phyloP scores from a whole-genome alignment of 1,284 basidiomycete genomes.

The Takashimella koratensis region DNA sequence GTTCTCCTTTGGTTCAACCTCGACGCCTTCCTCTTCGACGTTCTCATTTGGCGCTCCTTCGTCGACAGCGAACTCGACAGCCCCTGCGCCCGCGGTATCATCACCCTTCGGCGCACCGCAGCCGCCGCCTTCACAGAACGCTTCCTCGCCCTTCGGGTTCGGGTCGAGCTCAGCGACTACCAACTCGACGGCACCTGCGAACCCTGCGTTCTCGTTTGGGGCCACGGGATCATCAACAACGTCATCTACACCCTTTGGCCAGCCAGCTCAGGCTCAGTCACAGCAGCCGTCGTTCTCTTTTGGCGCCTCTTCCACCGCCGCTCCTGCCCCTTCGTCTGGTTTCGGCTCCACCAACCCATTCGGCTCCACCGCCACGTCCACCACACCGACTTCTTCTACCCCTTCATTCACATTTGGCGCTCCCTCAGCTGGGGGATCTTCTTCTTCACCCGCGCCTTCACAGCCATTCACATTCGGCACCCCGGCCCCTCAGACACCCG shows the following conservation, averaged over 20 bases:
- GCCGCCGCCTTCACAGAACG: not conserved
- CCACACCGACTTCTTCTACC: conserved; percentile 6
- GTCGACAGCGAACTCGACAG: not conserved
- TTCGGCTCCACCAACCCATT: conserved; percentile 9
- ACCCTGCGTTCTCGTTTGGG: conserved; percentile 12
- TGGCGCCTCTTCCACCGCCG: not conserved
- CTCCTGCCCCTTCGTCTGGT: conserved; percentile 7
- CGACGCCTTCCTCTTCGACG: conserved; percentile 9
- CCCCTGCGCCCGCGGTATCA: too few species aligned
- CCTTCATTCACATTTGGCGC: conserved; percentile 19
- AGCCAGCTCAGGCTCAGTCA: not conserved
- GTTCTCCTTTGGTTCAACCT: conserved; percentile 13
- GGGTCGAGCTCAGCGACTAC: not conserved
- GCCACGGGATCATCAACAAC: not conserved
- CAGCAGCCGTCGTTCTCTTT: not conserved
- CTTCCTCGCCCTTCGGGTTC: not conserved
- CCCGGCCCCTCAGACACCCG: not conserved
- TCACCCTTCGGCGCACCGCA: not conserved
- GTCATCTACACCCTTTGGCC: not conserved
- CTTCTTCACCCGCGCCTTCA: not conserved
- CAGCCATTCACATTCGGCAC: conserved; percentile 16
- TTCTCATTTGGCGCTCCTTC: conserved; percentile 14
- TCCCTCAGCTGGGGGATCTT: conserved; percentile 1
- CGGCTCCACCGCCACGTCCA: not conserved
- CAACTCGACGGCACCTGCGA: conserved; percentile 1